Conservation (phyloP, 305 asterid species). For the Fraxinus nigra region DNA sequence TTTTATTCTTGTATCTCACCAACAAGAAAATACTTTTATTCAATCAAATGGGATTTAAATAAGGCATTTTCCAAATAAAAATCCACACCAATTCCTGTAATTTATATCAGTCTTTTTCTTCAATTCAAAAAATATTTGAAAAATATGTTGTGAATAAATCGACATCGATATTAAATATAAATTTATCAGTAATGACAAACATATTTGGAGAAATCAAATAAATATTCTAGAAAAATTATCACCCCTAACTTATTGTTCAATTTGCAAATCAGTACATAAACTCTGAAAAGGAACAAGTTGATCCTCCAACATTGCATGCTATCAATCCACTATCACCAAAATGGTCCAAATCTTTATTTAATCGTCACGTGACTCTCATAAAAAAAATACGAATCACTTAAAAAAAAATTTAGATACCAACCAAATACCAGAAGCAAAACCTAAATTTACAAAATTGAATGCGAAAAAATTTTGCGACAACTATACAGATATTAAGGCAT, state of each 20-base stretch:
- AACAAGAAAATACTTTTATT: not conserved
- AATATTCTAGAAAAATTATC: not conserved
- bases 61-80: not conserved
- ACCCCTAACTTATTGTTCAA: not conserved
- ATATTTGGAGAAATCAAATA: not conserved
- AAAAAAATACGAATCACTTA: not conserved
- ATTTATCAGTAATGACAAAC: not conserved
- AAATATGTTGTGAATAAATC: not conserved
- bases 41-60: not conserved
- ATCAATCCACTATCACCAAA: not conserved
- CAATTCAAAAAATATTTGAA: not conserved
- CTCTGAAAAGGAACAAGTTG: not conserved
- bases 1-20: not conserved
- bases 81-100: not conserved
- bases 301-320: not conserved
- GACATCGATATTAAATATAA: not conserved
- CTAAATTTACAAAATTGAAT: not conserved
- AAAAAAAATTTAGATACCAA: not conserved
- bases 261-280: not conserved
- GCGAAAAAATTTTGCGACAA: not conserved
- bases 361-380: not conserved
- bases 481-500: not conserved
- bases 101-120: not conserved
- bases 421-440: not conserved
- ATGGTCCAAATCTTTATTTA: not conserved